phyloP scores from a whole-genome alignment of 2,329 filamentous ascomycete genomes.

The Apiospora sp. region DNA sequence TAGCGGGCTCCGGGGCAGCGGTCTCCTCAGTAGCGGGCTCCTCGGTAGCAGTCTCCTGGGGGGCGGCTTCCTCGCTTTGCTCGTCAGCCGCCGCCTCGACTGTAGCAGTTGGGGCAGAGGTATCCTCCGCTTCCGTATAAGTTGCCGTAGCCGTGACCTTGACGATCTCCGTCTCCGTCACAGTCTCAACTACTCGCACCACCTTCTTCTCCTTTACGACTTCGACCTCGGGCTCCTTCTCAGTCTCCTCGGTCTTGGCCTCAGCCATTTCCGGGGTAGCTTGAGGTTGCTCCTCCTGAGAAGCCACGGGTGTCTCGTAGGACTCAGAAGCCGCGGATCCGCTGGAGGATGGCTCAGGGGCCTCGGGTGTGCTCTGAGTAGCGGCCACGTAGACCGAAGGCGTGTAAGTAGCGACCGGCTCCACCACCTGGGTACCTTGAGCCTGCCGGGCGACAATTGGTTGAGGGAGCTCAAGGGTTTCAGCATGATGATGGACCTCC shows the following conservation, averaged over 20 bases:
- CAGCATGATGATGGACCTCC: neutral
- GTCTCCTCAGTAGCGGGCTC: neutral
- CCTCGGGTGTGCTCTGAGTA: neutral
- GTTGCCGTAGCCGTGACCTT: conserved; percentile 30
- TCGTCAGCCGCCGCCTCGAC: neutral
- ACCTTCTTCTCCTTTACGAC: conserved; percentile 41
- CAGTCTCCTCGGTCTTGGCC: neutral
- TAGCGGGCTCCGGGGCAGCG: no score
- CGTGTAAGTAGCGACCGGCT: neutral
- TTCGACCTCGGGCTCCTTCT: conserved; percentile 26
- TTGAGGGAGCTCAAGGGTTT: neutral
- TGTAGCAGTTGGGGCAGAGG: neutral
- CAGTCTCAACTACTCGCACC: conserved; percentile 45
- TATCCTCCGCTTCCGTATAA: neutral
- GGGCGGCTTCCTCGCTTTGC: neutral
- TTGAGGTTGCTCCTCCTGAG: neutral
- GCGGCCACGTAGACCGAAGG: neutral
- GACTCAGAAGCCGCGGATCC: conserved; percentile 29
- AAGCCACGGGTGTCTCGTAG: conserved; percentile 26
- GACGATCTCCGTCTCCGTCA: conserved; percentile 44
- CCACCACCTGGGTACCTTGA: neutral
- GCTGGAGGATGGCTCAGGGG: conserved; percentile 33
- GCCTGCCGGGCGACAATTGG: neutral
- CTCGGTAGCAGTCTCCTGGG: neutral
- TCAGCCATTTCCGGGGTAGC: neutral